Evolutionary conservation across 139 green algal species (phyloP).

Genomic region (Auxenochlorella protothecoides): DNA sequence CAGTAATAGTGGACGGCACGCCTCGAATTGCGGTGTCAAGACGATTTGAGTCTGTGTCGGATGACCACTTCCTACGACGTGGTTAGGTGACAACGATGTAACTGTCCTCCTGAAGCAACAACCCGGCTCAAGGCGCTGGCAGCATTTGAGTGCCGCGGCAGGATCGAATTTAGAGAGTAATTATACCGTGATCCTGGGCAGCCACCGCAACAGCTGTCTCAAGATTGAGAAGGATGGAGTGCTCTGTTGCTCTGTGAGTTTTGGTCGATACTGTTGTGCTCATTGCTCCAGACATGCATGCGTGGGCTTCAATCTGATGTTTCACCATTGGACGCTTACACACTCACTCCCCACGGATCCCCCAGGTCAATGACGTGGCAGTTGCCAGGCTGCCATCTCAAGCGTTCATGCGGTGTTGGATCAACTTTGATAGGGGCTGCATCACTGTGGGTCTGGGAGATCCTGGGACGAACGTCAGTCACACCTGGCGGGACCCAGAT

Average conservation of each 20-base stretch:
- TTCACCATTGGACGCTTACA: neutral
- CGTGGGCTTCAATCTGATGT: neutral
- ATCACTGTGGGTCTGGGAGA: slow-evolving; percentile 46
- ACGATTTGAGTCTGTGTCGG: slow-evolving; percentile 7
- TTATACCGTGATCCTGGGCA: slow-evolving; percentile 82
- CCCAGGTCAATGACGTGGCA: slow-evolving; percentile 21
- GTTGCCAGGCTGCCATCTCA: slow-evolving; percentile 9
- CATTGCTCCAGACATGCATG: neutral
- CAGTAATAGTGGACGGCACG: too few species aligned
- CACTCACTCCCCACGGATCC: neutral
- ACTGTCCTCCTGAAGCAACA: slow-evolving; percentile 66
- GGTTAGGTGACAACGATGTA: slow-evolving; percentile 62
- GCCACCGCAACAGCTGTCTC: slow-evolving; percentile 69
- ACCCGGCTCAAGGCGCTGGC: slow-evolving; percentile 54
- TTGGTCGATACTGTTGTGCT: neutral
- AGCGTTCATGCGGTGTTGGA: slow-evolving; percentile 47
- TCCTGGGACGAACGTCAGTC: slow-evolving; percentile 16
- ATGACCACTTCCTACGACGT: neutral
- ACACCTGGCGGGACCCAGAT: slow-evolving; percentile 44
- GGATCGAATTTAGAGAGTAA: slow-evolving; percentile 30
- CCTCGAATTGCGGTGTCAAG: neutral
- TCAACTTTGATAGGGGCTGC: slow-evolving; percentile 38
- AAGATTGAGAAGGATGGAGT: slow-evolving; percentile 71
- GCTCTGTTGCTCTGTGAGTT: slow-evolving; percentile 22
- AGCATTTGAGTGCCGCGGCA: slow-evolving; percentile 26